phyloP scores from a whole-genome alignment of 73 alveolate genomes.

The Paramecium bursaria region DNA sequence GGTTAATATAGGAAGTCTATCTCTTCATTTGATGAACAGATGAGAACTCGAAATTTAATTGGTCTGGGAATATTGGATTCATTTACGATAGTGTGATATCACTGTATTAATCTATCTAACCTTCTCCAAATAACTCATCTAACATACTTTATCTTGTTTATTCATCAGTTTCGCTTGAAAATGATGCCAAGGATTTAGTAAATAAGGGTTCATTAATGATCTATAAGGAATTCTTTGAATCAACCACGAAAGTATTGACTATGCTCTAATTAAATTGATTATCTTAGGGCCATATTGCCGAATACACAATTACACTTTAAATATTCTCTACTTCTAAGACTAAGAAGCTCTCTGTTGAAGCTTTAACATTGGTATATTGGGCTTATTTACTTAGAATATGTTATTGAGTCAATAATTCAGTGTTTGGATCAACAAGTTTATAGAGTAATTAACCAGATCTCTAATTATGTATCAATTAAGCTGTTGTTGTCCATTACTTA shows the following conservation, averaged over 20 bases:
- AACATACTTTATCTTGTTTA: not conserved
- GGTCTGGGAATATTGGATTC: slow-evolving; percentile 29
- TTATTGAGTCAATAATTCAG: no score
- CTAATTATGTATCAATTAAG: not conserved
- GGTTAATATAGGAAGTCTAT: not conserved
- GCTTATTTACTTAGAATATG: no score
- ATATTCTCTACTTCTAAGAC: slow-evolving; percentile 4
- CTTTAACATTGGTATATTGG: no score
- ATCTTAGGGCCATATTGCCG: slow-evolving; percentile 23
- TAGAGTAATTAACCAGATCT: slow-evolving; percentile 9
- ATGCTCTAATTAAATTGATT: slow-evolving; percentile 1
- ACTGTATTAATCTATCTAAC: not conserved
- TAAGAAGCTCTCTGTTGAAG: not conserved
- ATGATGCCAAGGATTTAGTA: not conserved
- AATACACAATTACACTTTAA: not conserved
- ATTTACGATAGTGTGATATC: slow-evolving; percentile 15
- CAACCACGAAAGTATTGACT: not conserved
- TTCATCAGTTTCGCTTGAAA: slow-evolving; percentile 9
- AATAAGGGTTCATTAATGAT: slow-evolving; percentile 4
- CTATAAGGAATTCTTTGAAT: not conserved
- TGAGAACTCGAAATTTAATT: slow-evolving; percentile 1
- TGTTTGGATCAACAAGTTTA: not conserved
- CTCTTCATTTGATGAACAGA: not conserved
- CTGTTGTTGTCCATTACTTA: not conserved
- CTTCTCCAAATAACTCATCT: slow-evolving; percentile 35